Evolutionary conservation across 129 eudicot genomes (phyloP), one percentile per base, ranked within the genome.

Genomic region (Centaurea solstitialis): DNA sequence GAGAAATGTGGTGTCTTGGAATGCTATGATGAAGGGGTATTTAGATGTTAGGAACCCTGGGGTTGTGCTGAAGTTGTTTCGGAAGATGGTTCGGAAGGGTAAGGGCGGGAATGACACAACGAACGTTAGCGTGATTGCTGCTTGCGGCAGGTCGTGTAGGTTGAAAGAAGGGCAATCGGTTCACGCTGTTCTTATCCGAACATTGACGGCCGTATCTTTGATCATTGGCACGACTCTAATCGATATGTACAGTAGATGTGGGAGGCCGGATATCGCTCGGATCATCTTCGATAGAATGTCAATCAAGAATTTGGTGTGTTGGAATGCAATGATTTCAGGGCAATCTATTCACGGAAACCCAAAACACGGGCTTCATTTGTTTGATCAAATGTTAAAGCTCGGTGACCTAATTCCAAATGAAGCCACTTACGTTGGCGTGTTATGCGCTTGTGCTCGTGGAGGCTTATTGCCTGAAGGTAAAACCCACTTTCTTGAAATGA

Each of bases 301-400:
- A 18, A 68, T 74, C 47, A 92, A 80, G 86, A 92, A 95, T 78
- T 72, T 91, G 38, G 91, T 92, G 13, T 83, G 97, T 78, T 95
- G 97, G 97, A 95, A 95, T 83, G 87, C 93, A 15, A 89, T 95
- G 90, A 95, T 92, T 80, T 77, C 92, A 69, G 99, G 99, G 68
- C 88, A 92, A 62, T 87, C 92, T 70, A 85, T 95, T 68, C 93
- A 92, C 66, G 99, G 94, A 11, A 76, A 87, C 88, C 92, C 99
- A 64, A 65, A 73, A 72, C 86, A 85, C 24, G 99, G 97, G 62
- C 91, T 95, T 66, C 33, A 13, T 67, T 80, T 95, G 30, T 95
- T 78, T 62, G 59, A 78, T 24, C 37, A 86, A 74, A 83, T 95
- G 97, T 75, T 89, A 12, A 59, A 76, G 69, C 15, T 26, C 33